Base-by-base conservation (phyloP, 164 flowering plant species). In the Taxillus chinensis region DNA sequence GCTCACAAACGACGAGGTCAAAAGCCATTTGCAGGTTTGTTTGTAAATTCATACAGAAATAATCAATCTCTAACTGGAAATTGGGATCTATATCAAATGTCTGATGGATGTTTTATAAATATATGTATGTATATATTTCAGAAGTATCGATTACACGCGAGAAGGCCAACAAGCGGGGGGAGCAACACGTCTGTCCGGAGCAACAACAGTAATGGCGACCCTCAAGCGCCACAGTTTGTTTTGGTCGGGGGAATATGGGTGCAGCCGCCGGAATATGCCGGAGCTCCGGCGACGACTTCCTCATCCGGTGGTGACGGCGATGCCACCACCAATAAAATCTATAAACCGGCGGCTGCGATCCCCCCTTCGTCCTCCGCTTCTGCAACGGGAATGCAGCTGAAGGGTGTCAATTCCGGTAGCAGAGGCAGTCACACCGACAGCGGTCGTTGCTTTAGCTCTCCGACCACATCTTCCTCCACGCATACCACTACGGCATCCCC, bases 21-120 rank as follows among this genome's bases (percentile, higher is more conserved):
- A 92, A 71, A 92, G 98, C 74, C 98, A 92, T 82, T 80, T 92
- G 68, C 98, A 92, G 95, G 98, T 92, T 63, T 41, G 80, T 76
- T 61, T 27, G n/a, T 4, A 9, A n/a, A 49, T 49, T 49, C 4
- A 0, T 27, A 27, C 27, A 27, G 27, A 27, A 27, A 27, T 27
- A 27, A 27, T 27, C 27, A 27, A 27, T 27, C 27, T 27, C 27
- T 27, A 27, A 27, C 27, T 27, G 27, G 27, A 27, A 27, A 27
- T 27, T 27, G 27, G 27, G 27, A 27, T 27, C 2, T 27, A 27
- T 27, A 27, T 27, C 27, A 27, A 27, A 27, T 27, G 27, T 2
- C 27, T 27, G 27, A 27, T 27, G 27, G 27, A 27, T 27, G 27
- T 27, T 27, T 27, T 27, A 2, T 27, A 27, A 27, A 27, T 27